phyloP scores from a whole-genome alignment of 441 rosid genomes.

The Cnidoscolus chayamansa region DNA sequence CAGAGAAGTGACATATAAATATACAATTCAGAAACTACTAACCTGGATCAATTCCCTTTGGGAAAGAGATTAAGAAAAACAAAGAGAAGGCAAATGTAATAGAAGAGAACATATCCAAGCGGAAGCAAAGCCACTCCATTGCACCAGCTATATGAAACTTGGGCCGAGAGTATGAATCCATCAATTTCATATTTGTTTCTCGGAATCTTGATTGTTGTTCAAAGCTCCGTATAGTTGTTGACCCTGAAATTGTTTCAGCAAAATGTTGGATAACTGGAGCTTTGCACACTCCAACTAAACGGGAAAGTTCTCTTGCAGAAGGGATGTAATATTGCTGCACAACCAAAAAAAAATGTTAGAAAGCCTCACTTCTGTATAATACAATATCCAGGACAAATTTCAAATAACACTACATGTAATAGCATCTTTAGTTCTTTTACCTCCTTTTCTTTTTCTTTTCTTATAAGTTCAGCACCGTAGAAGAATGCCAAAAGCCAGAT shows the following conservation, averaged over 20 bases:
- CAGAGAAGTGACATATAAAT: neutral
- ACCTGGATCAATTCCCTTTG: slow-evolving; percentile 81
- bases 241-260: slow-evolving; percentile 79
- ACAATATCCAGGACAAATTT: neutral
- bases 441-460: neutral
- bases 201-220: slow-evolving; percentile 69
- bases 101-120: slow-evolving; percentile 67
- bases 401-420: neutral
- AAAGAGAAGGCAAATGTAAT: slow-evolving; percentile 68
- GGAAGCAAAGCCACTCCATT: slow-evolving; percentile 86
- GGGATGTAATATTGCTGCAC: slow-evolving; percentile 76
- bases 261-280: slow-evolving; percentile 89
- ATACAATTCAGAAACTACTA: slow-evolving; percentile 15
- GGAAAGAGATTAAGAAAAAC: slow-evolving; percentile 60
- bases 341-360: neutral
- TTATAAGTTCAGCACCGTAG: neutral
- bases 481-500: neutral
- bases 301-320: slow-evolving; percentile 73
- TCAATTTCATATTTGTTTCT: slow-evolving; percentile 54
- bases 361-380: neutral
- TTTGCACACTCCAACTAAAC: slow-evolving; percentile 73
- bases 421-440: neutral
- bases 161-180: slow-evolving; percentile 73
- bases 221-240: slow-evolving; percentile 81
- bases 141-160: slow-evolving; percentile 67